Percentiles rank a stretch among this genome's conserved stretches.
Conservation (phyloP, 768 basidiomycete genomes). For the Suillus americanus region DNA sequence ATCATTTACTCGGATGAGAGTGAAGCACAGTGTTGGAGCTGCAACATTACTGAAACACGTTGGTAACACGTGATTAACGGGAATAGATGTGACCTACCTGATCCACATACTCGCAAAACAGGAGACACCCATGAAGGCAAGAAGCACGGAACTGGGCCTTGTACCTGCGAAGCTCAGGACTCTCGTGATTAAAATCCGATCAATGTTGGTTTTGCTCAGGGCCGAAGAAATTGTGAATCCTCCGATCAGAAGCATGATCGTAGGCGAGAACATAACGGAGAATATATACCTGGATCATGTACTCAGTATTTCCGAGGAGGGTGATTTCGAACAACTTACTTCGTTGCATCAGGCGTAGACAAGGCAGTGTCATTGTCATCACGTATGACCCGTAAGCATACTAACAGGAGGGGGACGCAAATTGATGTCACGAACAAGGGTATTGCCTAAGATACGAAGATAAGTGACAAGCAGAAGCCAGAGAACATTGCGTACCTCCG, state of each 20-base stretch:
- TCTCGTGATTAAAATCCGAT: conserved; percentile 86
- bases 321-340: conserved; percentile 44
- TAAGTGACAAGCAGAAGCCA: not conserved
- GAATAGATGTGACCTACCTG: conserved; percentile 46
- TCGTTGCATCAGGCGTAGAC: conserved; percentile 70
- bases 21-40: conserved; percentile 95
- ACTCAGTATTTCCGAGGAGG: conserved; percentile 4
- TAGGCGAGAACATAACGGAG: conserved; percentile 94
- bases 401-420: conserved; percentile 82
- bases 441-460: conserved; percentile 64
- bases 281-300: conserved; percentile 73
- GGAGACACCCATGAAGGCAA: conserved; percentile 94
- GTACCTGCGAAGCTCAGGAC: conserved; percentile 91
- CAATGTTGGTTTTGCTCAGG: conserved; percentile 92
- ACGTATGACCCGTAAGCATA: conserved; percentile 80
- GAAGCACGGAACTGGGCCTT: conserved; percentile 78
- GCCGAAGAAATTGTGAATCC: conserved; percentile 98
- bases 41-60: conserved; percentile 77
- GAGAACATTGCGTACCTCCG: conserved; percentile 63
- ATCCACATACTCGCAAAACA: conserved; percentile 99
- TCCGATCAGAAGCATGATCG: conserved; percentile 97
- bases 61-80: not conserved
- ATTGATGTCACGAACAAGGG: conserved; percentile 97
- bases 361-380: conserved; percentile 52
- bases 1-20: conserved; percentile 79